Conservation (phyloP, 2,329 filamentous ascomycete genomes). For the Colletotrichum costaricense region DNA sequence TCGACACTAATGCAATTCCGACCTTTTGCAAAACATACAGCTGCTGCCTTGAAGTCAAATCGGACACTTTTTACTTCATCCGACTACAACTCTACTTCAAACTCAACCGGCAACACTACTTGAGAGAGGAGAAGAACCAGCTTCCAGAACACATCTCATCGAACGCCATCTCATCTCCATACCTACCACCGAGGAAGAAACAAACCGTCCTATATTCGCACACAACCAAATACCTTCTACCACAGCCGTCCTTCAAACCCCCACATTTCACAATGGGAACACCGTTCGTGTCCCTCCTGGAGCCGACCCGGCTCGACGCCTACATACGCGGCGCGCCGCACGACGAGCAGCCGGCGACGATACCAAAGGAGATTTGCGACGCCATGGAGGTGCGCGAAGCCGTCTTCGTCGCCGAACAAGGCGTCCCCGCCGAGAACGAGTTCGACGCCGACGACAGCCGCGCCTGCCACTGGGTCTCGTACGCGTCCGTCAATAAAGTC, state of each 20-base stretch:
- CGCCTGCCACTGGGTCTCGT: slow-evolving; percentile 90
- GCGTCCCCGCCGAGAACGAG: slow-evolving; percentile 73
- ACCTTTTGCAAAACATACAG: background rate
- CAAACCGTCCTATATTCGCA: background rate
- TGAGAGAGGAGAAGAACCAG: background rate
- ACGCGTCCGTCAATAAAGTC: slow-evolving; percentile 70
- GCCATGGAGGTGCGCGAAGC: slow-evolving; percentile 71
- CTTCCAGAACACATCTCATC: background rate
- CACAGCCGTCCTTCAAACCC: background rate
- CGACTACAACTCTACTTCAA: background rate
- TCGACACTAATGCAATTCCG: background rate
- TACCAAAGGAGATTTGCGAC: slow-evolving; percentile 69
- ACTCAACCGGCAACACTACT: background rate
- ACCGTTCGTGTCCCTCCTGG: slow-evolving; percentile 60
- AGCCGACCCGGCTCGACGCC: slow-evolving; percentile 60
- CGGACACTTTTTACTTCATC: background rate
- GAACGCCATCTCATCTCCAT: background rate
- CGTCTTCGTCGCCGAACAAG: slow-evolving; percentile 72
- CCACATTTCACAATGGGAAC: slow-evolving; percentile 54
- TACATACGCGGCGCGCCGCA: slow-evolving; percentile 55
- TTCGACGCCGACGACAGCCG: slow-evolving; percentile 83
- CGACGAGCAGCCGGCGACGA: slow-evolving; percentile 55
- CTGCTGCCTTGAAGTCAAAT: background rate
- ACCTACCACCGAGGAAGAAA: background rate
- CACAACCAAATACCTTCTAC: background rate